phyloP scores from a whole-genome alignment of 2,329 filamentous ascomycete genomes.

The Xylariaceae sp. region DNA sequence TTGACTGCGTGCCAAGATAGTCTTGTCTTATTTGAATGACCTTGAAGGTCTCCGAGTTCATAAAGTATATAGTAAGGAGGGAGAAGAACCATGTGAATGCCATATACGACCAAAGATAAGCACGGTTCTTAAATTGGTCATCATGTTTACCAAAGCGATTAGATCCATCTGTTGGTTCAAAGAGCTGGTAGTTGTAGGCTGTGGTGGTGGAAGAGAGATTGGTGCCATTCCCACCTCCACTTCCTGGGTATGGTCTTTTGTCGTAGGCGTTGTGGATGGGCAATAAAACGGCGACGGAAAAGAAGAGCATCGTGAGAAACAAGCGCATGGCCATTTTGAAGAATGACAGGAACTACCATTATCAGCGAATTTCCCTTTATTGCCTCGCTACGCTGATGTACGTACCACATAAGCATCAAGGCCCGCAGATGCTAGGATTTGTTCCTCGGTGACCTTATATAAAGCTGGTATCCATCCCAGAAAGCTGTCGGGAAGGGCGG shows the following conservation, averaged over 20 bases:
- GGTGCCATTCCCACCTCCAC: background rate
- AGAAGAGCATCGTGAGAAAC: slow-evolving; percentile 72
- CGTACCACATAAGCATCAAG: slow-evolving; percentile 83
- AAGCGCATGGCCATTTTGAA: slow-evolving; percentile 94
- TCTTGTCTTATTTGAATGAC: slow-evolving; percentile 84
- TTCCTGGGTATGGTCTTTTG: background rate
- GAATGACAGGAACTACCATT: slow-evolving; percentile 69
- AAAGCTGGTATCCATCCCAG: slow-evolving; percentile 91
- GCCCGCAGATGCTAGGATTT: slow-evolving; percentile 84
- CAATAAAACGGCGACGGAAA: slow-evolving; percentile 74
- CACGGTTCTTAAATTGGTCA: slow-evolving; percentile 20
- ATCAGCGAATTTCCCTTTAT: slow-evolving; percentile 15
- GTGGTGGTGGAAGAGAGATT: slow-evolving; percentile 3
- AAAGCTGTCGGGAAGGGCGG: slow-evolving; percentile 75
- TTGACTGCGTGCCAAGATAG: slow-evolving; percentile 89
- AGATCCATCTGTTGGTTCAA: slow-evolving; percentile 4
- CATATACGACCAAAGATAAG: slow-evolving; percentile 87
- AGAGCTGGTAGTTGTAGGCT: background rate
- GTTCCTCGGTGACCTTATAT: slow-evolving; percentile 80
- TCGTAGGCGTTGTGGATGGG: slow-evolving; percentile 75
- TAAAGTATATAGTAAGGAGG: slow-evolving; percentile 72
- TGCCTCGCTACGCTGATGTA: slow-evolving; percentile 30
- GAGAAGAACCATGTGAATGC: slow-evolving; percentile 95
- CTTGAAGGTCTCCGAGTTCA: slow-evolving; percentile 76
- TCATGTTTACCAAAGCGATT: slow-evolving; percentile 4